These are phyloP conservation scores for Xylaria sp. DNA, from an alignment of 2,329 filamentous ascomycete species.

Conservation along the genomic window DNA sequence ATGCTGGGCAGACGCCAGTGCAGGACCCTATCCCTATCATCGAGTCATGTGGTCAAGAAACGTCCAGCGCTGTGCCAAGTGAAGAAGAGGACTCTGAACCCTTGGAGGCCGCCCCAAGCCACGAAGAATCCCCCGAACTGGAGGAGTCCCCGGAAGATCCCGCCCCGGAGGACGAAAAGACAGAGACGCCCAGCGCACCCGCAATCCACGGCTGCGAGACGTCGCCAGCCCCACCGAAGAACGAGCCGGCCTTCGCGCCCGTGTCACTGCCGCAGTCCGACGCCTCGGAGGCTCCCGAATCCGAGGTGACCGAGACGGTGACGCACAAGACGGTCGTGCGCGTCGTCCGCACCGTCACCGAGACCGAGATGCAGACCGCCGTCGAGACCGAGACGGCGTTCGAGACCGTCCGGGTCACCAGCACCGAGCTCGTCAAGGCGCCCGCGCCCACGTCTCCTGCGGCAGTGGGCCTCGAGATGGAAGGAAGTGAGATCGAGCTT, in stretches of 20 bases:
- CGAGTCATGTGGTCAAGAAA: background rate
- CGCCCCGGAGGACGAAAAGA: constrained; percentile 1
- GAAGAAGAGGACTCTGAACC: background rate
- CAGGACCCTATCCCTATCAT: background rate
- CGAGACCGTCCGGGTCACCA: constrained; percentile 33
- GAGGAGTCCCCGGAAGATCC: background rate
- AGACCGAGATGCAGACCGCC: constrained; percentile 28
- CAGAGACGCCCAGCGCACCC: constrained; percentile 9
- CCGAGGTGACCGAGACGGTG: constrained; percentile 34
- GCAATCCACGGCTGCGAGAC: constrained; percentile 27
- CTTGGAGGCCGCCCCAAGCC: background rate
- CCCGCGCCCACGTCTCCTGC: background rate
- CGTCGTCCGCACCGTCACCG: constrained; percentile 41
- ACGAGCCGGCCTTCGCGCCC: background rate
- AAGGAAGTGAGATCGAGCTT: background rate
- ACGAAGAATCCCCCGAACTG: constrained; percentile 2
- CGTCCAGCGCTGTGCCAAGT: background rate
- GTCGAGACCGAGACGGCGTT: constrained; percentile 38
- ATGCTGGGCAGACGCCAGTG: background rate
- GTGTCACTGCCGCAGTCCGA: constrained; percentile 6
- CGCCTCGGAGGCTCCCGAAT: constrained; percentile 6
- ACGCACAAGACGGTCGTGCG: constrained; percentile 37
- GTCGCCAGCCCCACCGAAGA: background rate
- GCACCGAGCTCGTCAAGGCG: constrained; percentile 6
- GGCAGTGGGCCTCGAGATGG: background rate